phyloP scores from a whole-genome alignment of 495 filamentous ascomycete species.

The Tuber aestivum region DNA sequence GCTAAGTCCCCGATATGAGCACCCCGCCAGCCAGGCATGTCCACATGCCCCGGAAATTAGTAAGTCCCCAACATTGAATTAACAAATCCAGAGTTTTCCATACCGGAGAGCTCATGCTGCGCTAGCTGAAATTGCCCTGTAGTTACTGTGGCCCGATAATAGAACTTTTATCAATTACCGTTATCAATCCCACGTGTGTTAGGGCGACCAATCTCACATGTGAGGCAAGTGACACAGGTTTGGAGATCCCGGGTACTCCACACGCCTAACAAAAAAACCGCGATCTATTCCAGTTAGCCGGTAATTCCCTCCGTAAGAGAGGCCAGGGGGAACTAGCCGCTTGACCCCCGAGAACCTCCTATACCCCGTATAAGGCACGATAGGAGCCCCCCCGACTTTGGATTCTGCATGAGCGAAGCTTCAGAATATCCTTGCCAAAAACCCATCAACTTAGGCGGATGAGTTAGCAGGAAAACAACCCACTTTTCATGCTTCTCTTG shows the following conservation, averaged over 20 bases:
- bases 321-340: background rate
- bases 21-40: background rate
- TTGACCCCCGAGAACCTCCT: background rate
- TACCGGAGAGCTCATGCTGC: background rate
- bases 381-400: background rate
- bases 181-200: background rate
- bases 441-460: background rate
- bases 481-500: background rate
- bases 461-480: background rate
- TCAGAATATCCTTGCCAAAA: background rate
- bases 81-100: background rate
- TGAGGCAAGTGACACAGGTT: background rate
- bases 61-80: background rate
- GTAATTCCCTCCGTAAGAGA: background rate
- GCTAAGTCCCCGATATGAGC: background rate
- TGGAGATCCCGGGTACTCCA: background rate
- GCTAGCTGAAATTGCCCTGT: background rate
- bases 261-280: background rate
- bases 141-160: background rate
- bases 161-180: background rate
- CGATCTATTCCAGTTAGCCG: background rate
- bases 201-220: background rate
- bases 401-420: background rate
- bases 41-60: background rate
- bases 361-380: background rate